A percentile compares a stretch with the other conserved stretches of the same genome.
Evolutionary conservation across 2,329 filamentous ascomycete genomes (phyloP).

Genomic region (Fusarium nematophilum): DNA sequence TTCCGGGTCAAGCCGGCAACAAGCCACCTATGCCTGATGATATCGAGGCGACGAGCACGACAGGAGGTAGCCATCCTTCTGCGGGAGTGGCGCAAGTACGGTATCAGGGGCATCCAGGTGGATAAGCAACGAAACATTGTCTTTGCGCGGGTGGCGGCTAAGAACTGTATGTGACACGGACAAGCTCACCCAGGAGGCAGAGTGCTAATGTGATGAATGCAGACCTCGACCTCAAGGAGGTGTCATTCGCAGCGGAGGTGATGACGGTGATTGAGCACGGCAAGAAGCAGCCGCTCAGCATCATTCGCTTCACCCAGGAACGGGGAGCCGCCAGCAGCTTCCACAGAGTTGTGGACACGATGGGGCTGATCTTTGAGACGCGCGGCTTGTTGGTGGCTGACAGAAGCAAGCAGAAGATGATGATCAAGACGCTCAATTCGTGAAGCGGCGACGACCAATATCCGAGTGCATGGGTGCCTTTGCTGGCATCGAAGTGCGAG

Average conservation of each 20-base stretch:
- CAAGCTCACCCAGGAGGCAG: not conserved
- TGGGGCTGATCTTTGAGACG: constrained; percentile 74
- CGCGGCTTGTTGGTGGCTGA: constrained; percentile 77
- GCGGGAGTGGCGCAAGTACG: constrained; percentile 82
- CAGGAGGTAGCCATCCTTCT: constrained; percentile 82
- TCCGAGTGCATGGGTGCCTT: not conserved
- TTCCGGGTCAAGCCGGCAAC: constrained; percentile 89
- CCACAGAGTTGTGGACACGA: constrained; percentile 81
- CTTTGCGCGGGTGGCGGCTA: constrained; percentile 78
- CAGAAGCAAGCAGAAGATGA: constrained; percentile 74
- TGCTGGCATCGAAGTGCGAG: not conserved
- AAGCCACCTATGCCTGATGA: constrained; percentile 78
- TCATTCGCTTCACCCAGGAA: constrained; percentile 89
- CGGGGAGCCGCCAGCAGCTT: constrained; percentile 93
- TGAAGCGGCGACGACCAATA: constrained; percentile 43
- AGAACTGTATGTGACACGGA: constrained; percentile 74
- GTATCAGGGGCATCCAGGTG: constrained; percentile 81
- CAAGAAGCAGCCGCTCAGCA: constrained; percentile 78
- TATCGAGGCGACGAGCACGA: constrained; percentile 75
- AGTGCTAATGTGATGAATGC: constrained; percentile 37
- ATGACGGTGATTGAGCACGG: constrained; percentile 92
- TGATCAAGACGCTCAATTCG: constrained; percentile 74
- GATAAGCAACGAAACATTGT: constrained; percentile 85
- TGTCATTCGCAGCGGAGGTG: constrained; percentile 88
- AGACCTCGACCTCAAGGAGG: constrained; percentile 86